phyloP scores from a whole-genome alignment of 805 yeast genomes.

The Candida chilensis region DNA sequence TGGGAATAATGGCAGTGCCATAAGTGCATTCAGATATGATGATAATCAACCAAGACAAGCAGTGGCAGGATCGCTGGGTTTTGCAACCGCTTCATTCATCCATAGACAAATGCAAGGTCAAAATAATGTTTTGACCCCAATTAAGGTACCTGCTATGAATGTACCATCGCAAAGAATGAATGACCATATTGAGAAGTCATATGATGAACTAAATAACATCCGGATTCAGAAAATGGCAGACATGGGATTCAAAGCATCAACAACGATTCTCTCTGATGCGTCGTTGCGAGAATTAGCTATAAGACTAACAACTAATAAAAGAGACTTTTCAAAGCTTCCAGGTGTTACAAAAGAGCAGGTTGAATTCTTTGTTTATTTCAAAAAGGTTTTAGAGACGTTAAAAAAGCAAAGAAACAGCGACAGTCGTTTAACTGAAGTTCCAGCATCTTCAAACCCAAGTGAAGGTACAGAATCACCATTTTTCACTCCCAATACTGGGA shows the following conservation, averaged over 20 bases:
- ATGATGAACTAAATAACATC: constrained; percentile 25
- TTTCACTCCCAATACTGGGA: no score
- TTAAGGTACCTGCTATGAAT: constrained; percentile 10
- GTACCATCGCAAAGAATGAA: constrained; percentile 7
- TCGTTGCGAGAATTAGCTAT: constrained; percentile 46
- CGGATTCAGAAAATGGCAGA: constrained; percentile 33
- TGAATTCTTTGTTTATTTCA: constrained; percentile 27
- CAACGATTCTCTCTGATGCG: constrained; percentile 14
- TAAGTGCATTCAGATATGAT: no score
- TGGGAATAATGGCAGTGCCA: no score
- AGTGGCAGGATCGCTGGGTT: constrained; percentile 9
- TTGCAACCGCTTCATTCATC: constrained; percentile 8
- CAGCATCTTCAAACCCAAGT: no score
- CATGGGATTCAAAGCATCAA: constrained; percentile 16
- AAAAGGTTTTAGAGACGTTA: constrained; percentile 19
- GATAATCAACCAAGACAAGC: no score
- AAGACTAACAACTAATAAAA: constrained; percentile 40
- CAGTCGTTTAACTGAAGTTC: no score
- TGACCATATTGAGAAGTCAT: constrained; percentile 17
- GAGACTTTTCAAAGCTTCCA: constrained; percentile 30
- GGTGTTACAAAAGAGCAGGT: constrained; percentile 21
- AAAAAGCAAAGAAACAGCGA: constrained; percentile 6
- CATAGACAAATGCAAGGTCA: constrained; percentile 9
- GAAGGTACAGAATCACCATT: no score
- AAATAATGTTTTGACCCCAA: constrained; percentile 9